A percentile compares a stretch with the other conserved stretches of the same genome.
Evolutionary conservation across 345 rosid genomes (phyloP).

Genomic region (Eucalyptus guilfoylei): DNA sequence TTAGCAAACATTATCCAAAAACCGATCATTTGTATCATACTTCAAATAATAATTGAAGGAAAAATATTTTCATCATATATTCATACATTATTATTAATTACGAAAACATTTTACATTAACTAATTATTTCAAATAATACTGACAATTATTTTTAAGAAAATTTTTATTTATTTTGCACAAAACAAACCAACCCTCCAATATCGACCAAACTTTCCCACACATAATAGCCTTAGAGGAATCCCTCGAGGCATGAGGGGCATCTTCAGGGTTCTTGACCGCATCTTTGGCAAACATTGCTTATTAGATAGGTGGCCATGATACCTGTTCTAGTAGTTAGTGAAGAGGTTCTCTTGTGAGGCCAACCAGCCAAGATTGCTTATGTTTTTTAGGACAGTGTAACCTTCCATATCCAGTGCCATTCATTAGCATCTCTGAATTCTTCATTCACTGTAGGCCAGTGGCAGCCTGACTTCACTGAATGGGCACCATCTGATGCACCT

Average conservation of each 20-base stretch:
- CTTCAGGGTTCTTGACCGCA: background rate
- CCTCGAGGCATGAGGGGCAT: background rate
- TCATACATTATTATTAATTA: background rate
- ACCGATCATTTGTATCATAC: rapidly evolving
- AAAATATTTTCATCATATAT: background rate
- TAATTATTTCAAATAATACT: too few relatives aligned
- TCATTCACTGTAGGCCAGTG: background rate
- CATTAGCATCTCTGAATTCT: background rate
- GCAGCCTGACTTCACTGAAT: background rate
- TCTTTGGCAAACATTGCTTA: background rate
- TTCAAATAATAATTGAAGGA: background rate
- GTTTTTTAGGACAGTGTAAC: background rate
- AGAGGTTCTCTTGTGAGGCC: background rate
- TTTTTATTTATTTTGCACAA: too few relatives aligned
- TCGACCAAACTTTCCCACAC: background rate
- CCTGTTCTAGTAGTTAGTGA: background rate
- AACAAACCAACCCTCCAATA: too few relatives aligned
- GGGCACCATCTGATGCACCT: background rate
- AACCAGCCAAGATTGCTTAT: background rate
- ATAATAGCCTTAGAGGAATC: background rate
- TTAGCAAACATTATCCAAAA: rapidly evolving
- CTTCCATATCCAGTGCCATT: background rate
- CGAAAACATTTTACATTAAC: background rate
- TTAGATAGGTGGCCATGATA: background rate
- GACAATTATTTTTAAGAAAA: too few relatives aligned